Base-by-base conservation (phyloP, 176 grass and related monocot genomes). In the Triticum turgidum region DNA sequence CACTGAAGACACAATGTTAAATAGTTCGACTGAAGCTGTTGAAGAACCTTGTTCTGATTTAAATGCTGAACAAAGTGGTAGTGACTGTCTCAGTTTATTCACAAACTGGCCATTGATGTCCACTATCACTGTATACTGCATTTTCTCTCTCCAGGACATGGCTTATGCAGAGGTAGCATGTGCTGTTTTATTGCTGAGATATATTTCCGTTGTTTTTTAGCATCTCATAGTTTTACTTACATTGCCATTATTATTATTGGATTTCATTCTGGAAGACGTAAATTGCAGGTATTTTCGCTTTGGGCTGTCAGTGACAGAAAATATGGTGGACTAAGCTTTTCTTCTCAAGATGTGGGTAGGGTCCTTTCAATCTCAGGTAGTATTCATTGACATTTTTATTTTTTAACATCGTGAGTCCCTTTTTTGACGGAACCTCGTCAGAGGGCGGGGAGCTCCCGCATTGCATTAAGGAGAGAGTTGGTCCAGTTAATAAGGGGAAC, bases 131-230 rank as follows among this genome's bases (percentile, higher is more conserved):
- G 71, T 92, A 39, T 98, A 96, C 86, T 98, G 96, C 75, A 84
- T 98, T 84, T 95, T 96, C 84, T 96, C 93, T 82, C 88, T 98
- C 81, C 93, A 94, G 79, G 96, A 98, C 41, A 87, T 95, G 82
- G 93, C 96, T 81, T 98, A 98, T 84, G 82, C 90, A 77, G 93
- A 96, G 93, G 96, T 98, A 69, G 89, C 45, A 73, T 90, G 25
- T 38, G 35, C 20, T 14, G 33, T 74, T 87, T 77, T n/a, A 76
- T 42, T 79, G 6, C 41, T 63, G 42, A 65, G 35, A 89, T 61
- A 82, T 58, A 76, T 33, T 82, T 76, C 32, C 67, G 21, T 69
- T 44, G 44, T 62, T 62, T 30, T 83, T 24, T 52, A 86, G 13
- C 25, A 29, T 82, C 21, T 75, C 49, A 67, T 91, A 25, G 21